Base-by-base conservation (phyloP, 2,329 filamentous ascomycete genomes). In the Aspergillus sp. region DNA sequence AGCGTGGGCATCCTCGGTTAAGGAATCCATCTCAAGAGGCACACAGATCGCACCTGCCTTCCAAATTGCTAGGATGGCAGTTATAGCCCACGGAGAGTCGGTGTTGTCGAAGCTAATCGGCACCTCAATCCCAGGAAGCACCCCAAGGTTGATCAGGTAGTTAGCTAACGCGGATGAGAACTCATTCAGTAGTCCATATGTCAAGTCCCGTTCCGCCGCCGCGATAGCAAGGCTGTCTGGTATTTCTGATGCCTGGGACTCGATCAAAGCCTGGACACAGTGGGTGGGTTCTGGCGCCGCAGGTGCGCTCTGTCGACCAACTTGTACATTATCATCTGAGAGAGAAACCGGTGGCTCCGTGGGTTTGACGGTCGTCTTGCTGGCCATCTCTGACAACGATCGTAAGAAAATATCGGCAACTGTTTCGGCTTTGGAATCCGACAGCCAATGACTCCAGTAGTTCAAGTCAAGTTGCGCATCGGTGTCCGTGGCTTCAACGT, bases 401-500 rank as follows among this genome's bases (percentile, higher is more conserved):
- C 67, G 67, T 3, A 73, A 58, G 48, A 79, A 77, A 1, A 70
- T 71, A 21, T 68, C 69, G 1, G 73, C 71, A 17, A 79, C 70
- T 53, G 73, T 75, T 5, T 54, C 40, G 3, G 75, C 76, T 58
- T 78, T 75, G 3, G 62, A 61, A 50, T 73, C 70, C 0, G 75
- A 78, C 12, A 79, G 58, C 21, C 64, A 64, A 27, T 74, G 71
- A 3, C 71, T 76, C 75, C 75, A 78, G 55, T 78, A 78, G 59
- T 74, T 76, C 12, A 77, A 58, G 31, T 73, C 74, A 37, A 75
- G 72, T 5, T 64, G 64, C 12, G 73, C 73, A 33, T 69, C 62
- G 3, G 67, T 65, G 15, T 80, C 77, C 6, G 74, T 72, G 2
- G 78, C 74, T 57, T 81, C 79, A 21, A 81, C 76, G 50, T 81